These are phyloP conservation scores for Plectranthus barbatus DNA, from an alignment of 257 asterid species.

Conservation along the genomic window DNA sequence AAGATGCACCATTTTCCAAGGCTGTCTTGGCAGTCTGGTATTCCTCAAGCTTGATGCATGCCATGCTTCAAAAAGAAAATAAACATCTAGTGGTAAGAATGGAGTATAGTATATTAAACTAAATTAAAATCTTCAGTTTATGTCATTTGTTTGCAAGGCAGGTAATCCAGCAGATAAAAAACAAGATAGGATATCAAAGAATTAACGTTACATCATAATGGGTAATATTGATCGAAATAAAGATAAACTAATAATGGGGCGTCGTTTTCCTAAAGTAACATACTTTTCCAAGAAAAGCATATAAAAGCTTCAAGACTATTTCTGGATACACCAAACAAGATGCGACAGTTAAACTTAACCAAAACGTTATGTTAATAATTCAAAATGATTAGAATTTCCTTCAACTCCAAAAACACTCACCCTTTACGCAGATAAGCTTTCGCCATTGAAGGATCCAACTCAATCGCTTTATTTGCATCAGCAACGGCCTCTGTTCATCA, in stretches of 20 bases:
- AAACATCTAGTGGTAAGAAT: background rate
- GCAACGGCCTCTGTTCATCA: conserved; percentile 71
- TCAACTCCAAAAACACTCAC: conserved; percentile 37
- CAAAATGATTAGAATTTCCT: no score
- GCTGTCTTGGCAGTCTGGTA: conserved; percentile 90
- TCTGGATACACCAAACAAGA: background rate
- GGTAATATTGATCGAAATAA: background rate
- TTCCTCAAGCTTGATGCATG: conserved; percentile 92
- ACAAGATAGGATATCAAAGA: background rate
- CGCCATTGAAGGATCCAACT: conserved; percentile 56
- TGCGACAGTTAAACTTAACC: no score
- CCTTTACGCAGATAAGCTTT: conserved; percentile 91
- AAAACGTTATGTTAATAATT: background rate
- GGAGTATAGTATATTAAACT: background rate
- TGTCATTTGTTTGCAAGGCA: background rate
- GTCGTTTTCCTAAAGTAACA: background rate
- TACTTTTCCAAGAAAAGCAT: background rate
- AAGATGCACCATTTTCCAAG: conserved; percentile 66
- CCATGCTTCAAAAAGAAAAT: conserved; percentile 38
- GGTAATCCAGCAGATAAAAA: background rate
- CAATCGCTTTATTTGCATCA: conserved; percentile 83
- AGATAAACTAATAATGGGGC: background rate
- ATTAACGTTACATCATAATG: background rate
- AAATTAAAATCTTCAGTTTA: background rate
- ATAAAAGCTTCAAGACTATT: background rate